Percentiles rank a stretch among this genome's conserved stretches.
Evolutionary conservation across 2,329 filamentous ascomycete genomes (phyloP).

Genomic region (Calonectria pseudoreteaudii): DNA sequence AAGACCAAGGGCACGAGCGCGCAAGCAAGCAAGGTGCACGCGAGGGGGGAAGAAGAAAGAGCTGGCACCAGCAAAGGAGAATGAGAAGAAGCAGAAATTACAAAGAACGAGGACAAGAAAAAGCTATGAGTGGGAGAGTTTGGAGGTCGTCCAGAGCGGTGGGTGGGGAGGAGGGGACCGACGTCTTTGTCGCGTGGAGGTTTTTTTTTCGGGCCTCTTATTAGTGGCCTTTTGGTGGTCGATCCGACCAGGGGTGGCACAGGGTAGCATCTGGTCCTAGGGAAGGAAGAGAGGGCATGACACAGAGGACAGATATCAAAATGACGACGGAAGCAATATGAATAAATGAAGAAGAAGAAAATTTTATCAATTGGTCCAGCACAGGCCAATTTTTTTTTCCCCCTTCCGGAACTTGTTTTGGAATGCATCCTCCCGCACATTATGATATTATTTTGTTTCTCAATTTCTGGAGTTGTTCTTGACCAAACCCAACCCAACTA

Average conservation of each 20-base stretch:
- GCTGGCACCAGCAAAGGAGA: background rate
- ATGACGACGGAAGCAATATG: background rate
- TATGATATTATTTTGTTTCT: background rate
- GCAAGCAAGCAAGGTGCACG: background rate
- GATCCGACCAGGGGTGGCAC: background rate
- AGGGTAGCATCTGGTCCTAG: background rate
- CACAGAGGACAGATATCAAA: slow-evolving; percentile 1
- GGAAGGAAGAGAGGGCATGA: background rate
- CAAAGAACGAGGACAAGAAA: background rate
- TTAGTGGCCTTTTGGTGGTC: slow-evolving; percentile 6
- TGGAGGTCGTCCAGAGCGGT: background rate
- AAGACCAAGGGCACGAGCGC: background rate
- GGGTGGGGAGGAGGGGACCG: background rate
- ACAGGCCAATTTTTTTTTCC: background rate
- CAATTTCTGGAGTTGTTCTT: background rate
- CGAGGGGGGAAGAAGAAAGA: background rate
- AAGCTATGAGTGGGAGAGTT: background rate
- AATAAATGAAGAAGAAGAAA: background rate
- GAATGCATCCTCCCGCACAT: background rate
- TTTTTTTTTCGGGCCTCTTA: slow-evolving; percentile 16
- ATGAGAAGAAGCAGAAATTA: background rate
- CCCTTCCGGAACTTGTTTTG: background rate
- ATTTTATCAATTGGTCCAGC: background rate
- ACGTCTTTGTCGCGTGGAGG: slow-evolving; percentile 20
- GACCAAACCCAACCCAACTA: too few relatives aligned